These are phyloP conservation scores for Pseudogymnoascus sp. DNA, from an alignment of 2,329 filamentous ascomycete genomes.

Conservation along the genomic window DNA sequence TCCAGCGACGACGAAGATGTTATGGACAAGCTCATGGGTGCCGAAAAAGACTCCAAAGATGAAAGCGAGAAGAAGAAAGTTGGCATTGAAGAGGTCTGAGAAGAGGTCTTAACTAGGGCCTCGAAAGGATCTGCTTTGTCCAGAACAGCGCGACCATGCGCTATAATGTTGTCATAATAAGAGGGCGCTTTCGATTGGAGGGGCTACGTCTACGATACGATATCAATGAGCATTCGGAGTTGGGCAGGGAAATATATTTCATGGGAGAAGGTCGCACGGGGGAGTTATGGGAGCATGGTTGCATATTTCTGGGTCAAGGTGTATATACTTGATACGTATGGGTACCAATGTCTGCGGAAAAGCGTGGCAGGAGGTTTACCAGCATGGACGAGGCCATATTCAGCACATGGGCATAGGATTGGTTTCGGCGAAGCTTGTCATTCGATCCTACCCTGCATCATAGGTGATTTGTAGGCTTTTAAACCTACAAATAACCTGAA, in stretches of 20 bases:
- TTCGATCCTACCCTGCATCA: neutral
- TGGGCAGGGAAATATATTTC: neutral
- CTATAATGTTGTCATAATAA: constrained; percentile 2
- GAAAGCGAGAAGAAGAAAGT: constrained; percentile 1
- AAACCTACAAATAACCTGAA: neutral
- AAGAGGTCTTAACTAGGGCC: neutral
- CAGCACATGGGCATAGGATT: neutral
- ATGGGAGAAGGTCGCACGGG: neutral
- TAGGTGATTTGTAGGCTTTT: neutral
- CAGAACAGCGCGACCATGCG: neutral
- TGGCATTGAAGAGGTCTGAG: constrained; percentile 3
- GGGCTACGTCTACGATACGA: neutral
- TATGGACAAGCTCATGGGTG: constrained; percentile 8
- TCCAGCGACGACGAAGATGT: constrained; percentile 6
- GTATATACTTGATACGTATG: neutral
- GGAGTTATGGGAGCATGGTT: neutral
- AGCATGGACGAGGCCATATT: neutral
- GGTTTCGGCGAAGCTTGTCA: neutral
- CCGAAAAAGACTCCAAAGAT: neutral
- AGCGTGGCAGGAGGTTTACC: neutral
- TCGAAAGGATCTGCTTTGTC: neutral
- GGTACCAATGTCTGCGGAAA: neutral
- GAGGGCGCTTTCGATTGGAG: neutral
- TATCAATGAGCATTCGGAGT: constrained; percentile 2
- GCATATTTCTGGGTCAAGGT: neutral